These are phyloP conservation scores for Exserohilum turcica DNA, from an alignment of 2,329 filamentous ascomycete genomes.

Conservation along the genomic window DNA sequence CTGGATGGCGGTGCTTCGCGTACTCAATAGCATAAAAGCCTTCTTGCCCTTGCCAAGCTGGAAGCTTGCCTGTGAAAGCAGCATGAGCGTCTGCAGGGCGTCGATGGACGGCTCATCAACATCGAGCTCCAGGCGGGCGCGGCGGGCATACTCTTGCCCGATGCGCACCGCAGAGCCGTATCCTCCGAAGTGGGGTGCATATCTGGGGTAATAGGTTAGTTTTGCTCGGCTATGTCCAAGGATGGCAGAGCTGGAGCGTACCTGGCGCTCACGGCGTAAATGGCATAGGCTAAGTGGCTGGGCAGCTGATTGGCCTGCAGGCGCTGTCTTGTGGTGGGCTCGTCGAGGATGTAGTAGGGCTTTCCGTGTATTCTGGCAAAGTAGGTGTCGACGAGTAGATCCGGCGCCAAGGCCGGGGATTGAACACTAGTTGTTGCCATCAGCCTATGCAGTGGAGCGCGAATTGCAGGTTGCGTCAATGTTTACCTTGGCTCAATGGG, in stretches of 20 bases:
- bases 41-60: constrained; percentile 81
- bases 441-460: constrained; percentile 16
- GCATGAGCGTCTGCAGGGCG: constrained; percentile 73
- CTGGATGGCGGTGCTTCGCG: constrained; percentile 5
- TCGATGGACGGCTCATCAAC: constrained; percentile 82
- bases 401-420: constrained; percentile 59
- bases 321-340: constrained; percentile 73
- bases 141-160: constrained; percentile 74
- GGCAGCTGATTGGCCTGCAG: constrained; percentile 71
- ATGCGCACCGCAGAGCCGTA: constrained; percentile 70
- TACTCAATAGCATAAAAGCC: constrained; percentile 84
- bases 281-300: constrained; percentile 57
- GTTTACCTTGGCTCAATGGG: constrained; percentile 46
- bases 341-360: constrained; percentile 81
- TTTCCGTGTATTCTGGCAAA: constrained; percentile 81
- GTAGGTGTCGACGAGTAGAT: constrained; percentile 75
- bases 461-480: constrained; percentile 9
- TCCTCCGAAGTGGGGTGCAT: constrained; percentile 69
- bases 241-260: constrained; percentile 28
- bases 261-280: constrained; percentile 56
- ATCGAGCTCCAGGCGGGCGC: constrained; percentile 72
- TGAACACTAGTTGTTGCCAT: constrained; percentile 35
- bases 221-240: constrained; percentile 58
- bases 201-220: constrained; percentile 56
- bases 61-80: constrained; percentile 76